Percentiles rank a stretch among this genome's conserved stretches.
phyloP scores from a whole-genome alignment of 345 rosid species.

The Abelmoschus esculentus region DNA sequence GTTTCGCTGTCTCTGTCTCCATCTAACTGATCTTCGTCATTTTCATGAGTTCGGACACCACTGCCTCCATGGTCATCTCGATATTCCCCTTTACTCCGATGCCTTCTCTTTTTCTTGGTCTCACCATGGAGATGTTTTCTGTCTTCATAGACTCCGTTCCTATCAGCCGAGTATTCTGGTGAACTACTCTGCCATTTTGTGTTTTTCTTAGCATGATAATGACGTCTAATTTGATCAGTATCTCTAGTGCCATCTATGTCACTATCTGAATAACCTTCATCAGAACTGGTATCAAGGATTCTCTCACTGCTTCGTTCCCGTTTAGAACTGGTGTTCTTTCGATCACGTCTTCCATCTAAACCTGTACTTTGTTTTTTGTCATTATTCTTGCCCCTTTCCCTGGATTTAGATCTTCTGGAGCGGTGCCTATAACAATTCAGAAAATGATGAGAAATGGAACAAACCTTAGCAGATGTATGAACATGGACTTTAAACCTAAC shows the following conservation, averaged over 20 bases:
- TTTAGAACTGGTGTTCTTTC: slow-evolving; percentile 12
- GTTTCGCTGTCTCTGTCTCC: neutral
- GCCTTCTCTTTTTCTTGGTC: neutral
- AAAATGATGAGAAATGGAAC: slow-evolving; percentile 1
- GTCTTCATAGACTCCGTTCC: slow-evolving; percentile 18
- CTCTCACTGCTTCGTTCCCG: slow-evolving; percentile 20
- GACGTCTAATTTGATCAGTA: slow-evolving; percentile 17
- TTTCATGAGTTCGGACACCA: neutral
- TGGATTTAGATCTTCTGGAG: slow-evolving; percentile 45
- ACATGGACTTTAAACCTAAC: neutral
- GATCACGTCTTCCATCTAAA: neutral
- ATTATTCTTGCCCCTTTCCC: slow-evolving; percentile 21
- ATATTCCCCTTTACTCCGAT: neutral
- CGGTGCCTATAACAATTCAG: slow-evolving; percentile 30
- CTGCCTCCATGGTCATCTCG: neutral
- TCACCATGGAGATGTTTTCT: neutral
- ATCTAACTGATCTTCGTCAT: neutral
- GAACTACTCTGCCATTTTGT: slow-evolving; percentile 19
- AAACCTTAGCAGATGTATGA: neutral
- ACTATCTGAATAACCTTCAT: slow-evolving; percentile 25
- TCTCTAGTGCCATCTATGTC: slow-evolving; percentile 19
- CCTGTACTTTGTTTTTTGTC: slow-evolving; percentile 9
- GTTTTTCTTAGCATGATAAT: slow-evolving; percentile 3
- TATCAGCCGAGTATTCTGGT: slow-evolving; percentile 27
- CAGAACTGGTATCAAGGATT: slow-evolving; percentile 23